A percentile compares a stretch with the other conserved stretches of the same genome.
These are phyloP conservation scores for Mortierella sp. DNA, from an alignment of 371 early-diverging fungal genomes.

Conservation along the genomic window DNA sequence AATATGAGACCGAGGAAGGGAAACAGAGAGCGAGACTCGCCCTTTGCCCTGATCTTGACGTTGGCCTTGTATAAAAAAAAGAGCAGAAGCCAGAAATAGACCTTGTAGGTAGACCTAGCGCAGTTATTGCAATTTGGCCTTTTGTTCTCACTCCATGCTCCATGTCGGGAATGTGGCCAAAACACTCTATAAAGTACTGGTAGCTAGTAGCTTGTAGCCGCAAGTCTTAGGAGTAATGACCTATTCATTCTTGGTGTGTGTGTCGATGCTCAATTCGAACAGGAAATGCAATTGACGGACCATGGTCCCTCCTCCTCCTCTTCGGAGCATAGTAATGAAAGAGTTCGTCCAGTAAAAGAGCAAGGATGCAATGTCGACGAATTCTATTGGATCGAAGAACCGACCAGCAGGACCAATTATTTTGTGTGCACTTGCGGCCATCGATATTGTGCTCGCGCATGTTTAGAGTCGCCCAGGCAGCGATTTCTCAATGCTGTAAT, in stretches of 20 bases:
- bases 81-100: slow-evolving; percentile 2
- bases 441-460: not conserved
- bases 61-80: not conserved
- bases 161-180: slow-evolving; percentile 5
- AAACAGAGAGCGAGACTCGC: not conserved
- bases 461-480: not conserved
- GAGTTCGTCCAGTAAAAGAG: not conserved
- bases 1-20: not conserved
- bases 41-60: not conserved
- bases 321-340: no score
- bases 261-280: slow-evolving; percentile 1
- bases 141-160: not conserved
- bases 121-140: slow-evolving; percentile 11
- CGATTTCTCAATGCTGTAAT: not conserved
- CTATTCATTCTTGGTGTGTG: not conserved
- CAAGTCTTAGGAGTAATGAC: no score
- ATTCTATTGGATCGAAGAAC: not conserved
- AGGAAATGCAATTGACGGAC: not conserved
- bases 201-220: no score
- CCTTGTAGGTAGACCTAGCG: slow-evolving; percentile 6
- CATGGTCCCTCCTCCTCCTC: not conserved
- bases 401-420: not conserved
- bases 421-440: not conserved
- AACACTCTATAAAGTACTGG: not conserved
- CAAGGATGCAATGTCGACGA: not conserved